Percentiles rank a stretch among this genome's conserved stretches.
These are phyloP conservation scores for Stevia rebaudiana DNA, from an alignment of 140 eudicot species.

Conservation along the genomic window DNA sequence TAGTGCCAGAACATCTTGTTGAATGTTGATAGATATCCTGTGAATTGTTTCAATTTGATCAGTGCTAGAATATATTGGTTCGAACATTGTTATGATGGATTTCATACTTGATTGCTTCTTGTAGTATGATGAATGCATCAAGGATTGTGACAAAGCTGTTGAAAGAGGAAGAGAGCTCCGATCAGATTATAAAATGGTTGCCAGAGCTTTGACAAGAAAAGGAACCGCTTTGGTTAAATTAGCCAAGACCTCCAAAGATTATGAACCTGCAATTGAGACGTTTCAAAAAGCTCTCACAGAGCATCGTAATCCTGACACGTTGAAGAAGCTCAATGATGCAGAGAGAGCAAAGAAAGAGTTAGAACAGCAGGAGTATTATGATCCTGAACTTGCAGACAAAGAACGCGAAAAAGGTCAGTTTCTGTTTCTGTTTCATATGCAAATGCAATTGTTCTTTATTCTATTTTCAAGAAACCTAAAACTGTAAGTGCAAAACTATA, in stretches of 20 bases:
- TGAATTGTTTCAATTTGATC: no score
- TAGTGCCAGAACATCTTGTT: no score
- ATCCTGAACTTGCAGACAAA: slow-evolving; percentile 80
- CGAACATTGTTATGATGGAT: not conserved
- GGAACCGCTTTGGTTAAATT: slow-evolving; percentile 88
- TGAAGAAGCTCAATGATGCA: slow-evolving; percentile 92
- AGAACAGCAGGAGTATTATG: slow-evolving; percentile 85
- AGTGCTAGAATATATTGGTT: no score
- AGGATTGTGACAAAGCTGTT: slow-evolving; percentile 90
- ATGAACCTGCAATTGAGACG: slow-evolving; percentile 78
- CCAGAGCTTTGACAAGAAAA: slow-evolving; percentile 94
- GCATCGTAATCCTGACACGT: slow-evolving; percentile 92
- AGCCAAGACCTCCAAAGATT: slow-evolving; percentile 85
- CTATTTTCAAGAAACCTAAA: not conserved
- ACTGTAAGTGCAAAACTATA: not conserved
- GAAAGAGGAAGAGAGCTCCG: slow-evolving; percentile 97
- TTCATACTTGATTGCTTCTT: not conserved
- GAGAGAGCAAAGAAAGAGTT: slow-evolving; percentile 90
- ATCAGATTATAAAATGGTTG: slow-evolving; percentile 90
- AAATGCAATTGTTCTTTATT: not conserved
- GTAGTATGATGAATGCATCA: slow-evolving; percentile 80
- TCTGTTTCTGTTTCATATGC: not conserved
- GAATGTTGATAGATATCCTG: no score
- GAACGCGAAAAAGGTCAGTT: slow-evolving; percentile 96
- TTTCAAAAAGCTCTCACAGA: slow-evolving; percentile 96